Conservation (phyloP, 1,284 basidiomycete genomes). For the Taiwanofungus camphoratus region DNA sequence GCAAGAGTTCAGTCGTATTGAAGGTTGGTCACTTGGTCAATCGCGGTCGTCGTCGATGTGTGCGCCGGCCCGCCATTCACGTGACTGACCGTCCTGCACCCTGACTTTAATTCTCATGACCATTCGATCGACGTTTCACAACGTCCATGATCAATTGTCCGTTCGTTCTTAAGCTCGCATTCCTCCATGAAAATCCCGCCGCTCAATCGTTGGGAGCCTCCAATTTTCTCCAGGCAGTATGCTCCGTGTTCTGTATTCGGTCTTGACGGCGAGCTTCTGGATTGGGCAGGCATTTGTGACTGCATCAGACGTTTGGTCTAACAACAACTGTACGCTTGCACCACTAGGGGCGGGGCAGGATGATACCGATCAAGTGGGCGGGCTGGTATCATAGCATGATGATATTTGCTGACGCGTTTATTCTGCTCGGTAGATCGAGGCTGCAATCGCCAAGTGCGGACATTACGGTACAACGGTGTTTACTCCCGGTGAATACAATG, state of each 20-base stretch:
- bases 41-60: no score
- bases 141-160: no score
- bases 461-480: constrained; percentile 44
- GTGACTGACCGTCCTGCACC: no score
- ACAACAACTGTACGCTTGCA: constrained; percentile 28
- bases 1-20: no score
- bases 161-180: no score
- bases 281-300: background rate
- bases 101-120: no score
- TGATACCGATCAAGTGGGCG: constrained; percentile 38
- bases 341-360: constrained; percentile 36
- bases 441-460: constrained; percentile 49
- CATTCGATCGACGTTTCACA: no score
- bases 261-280: background rate
- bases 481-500: constrained; percentile 41
- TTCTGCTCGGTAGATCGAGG: constrained; percentile 32
- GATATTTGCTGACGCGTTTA: background rate
- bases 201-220: no score
- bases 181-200: no score
- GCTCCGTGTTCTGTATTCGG: background rate
- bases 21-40: no score
- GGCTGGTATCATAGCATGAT: background rate
- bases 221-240: no score
- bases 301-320: background rate
- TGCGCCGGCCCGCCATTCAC: no score